A percentile compares a stretch with the other conserved stretches of the same genome.
These are phyloP conservation scores for Citropsis articulata DNA, from an alignment of 345 rosid genomes.

Conservation along the genomic window DNA sequence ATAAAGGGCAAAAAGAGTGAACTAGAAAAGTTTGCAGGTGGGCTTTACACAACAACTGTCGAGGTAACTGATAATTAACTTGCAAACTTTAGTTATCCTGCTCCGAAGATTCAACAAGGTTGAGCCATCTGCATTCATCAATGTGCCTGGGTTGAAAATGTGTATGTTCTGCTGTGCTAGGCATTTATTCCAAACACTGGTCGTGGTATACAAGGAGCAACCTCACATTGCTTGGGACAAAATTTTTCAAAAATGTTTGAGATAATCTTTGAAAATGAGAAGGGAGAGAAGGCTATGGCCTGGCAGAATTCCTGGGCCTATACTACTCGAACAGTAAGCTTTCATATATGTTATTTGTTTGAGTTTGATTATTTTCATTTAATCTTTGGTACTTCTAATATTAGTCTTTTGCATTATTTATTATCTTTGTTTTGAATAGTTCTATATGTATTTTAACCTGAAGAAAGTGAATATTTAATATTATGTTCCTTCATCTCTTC, in stretches of 20 bases:
- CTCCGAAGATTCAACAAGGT: background rate
- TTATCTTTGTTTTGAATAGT: background rate
- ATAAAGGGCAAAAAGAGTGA: slow-evolving; percentile 96
- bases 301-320: slow-evolving; percentile 99
- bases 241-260: slow-evolving; percentile 98
- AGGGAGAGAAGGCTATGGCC: slow-evolving; percentile 83
- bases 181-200: slow-evolving; percentile 97
- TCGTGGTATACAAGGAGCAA: slow-evolving; percentile 98
- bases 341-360: background rate
- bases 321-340: slow-evolving; percentile 72
- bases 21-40: slow-evolving; percentile 96
- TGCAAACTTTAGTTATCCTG: background rate
- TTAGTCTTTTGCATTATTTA: background rate
- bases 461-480: background rate
- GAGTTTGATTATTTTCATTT: background rate
- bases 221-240: slow-evolving; percentile 95
- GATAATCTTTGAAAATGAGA: slow-evolving; percentile 86
- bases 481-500: background rate
- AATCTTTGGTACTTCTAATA: background rate
- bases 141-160: background rate
- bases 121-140: background rate
- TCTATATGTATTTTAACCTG: background rate
- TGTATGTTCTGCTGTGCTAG: slow-evolving; percentile 33
- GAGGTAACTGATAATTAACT: slow-evolving; percentile 47
- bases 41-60: slow-evolving; percentile 90